These are phyloP conservation scores for Pulveroboletus sp. DNA, from an alignment of 768 basidiomycete genomes.

Conservation along the genomic window DNA sequence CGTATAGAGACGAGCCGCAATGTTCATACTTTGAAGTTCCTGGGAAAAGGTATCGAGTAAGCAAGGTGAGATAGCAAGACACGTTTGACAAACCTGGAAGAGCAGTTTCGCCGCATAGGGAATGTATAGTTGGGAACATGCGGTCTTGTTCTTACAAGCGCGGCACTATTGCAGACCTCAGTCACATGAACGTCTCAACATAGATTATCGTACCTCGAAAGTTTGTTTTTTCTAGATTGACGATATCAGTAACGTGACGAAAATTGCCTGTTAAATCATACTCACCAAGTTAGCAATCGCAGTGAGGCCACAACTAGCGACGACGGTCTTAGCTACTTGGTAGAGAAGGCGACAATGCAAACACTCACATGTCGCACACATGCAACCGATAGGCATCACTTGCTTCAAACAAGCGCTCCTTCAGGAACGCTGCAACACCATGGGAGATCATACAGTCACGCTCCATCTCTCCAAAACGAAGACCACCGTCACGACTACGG, in stretches of 20 bases:
- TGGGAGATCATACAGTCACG: constrained; percentile 99
- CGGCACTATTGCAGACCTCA: constrained; percentile 56
- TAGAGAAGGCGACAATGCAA: not conserved
- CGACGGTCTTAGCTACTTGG: constrained; percentile 7
- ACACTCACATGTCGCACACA: constrained; percentile 90
- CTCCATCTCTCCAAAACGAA: constrained; percentile 99
- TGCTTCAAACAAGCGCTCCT: constrained; percentile 94
- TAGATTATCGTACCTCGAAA: constrained; percentile 62
- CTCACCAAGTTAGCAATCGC: constrained; percentile 93
- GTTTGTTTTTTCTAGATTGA: constrained; percentile 86
- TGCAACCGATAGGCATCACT: constrained; percentile 92
- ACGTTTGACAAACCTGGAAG: constrained; percentile 68
- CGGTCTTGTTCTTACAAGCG: constrained; percentile 96
- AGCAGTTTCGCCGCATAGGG: constrained; percentile 96
- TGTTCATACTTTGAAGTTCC: constrained; percentile 96
- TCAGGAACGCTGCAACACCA: constrained; percentile 96
- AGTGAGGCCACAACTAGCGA: constrained; percentile 82
- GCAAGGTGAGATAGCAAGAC: not conserved
- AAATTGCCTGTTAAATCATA: constrained; percentile 11
- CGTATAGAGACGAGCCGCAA: constrained; percentile 83
- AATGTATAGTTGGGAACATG: constrained; percentile 86
- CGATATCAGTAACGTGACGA: constrained; percentile 9
- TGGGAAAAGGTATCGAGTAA: constrained; percentile 25
- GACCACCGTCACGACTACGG: constrained; percentile 96
- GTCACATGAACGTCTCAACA: constrained; percentile 3